phyloP scores from a whole-genome alignment of 495 filamentous ascomycete species.

The Rhypophila decipiens region DNA sequence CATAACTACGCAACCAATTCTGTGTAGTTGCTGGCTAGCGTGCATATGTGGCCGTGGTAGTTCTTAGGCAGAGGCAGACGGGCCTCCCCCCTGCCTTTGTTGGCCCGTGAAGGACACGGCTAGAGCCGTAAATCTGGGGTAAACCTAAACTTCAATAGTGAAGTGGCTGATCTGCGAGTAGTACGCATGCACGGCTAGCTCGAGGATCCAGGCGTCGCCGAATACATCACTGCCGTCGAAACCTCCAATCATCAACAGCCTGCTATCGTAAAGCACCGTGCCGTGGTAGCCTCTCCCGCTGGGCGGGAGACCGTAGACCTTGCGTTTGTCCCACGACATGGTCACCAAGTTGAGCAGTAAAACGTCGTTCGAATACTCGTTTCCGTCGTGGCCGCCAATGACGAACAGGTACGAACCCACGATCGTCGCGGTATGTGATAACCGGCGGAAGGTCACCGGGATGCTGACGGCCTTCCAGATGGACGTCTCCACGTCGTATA shows the following conservation, averaged over 20 bases:
- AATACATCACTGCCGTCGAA: constrained; percentile 61
- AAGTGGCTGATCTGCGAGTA: constrained; percentile 66
- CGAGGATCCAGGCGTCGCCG: constrained; percentile 55
- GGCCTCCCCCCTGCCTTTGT: too few relatives aligned
- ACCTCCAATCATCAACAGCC: constrained; percentile 54
- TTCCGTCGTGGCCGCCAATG: constrained; percentile 59
- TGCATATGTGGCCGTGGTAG: too few relatives aligned
- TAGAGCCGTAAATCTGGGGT: too few relatives aligned
- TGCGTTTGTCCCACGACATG: constrained; percentile 59
- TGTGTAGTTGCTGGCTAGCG: too few relatives aligned
- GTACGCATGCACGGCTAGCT: constrained; percentile 59
- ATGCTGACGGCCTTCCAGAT: constrained; percentile 49
- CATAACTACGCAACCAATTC: too few relatives aligned
- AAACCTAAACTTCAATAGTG: constrained; percentile 52
- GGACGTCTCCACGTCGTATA: constrained; percentile 55
- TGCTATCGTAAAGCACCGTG: constrained; percentile 54
- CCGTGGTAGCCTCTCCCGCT: constrained; percentile 59
- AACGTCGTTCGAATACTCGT: constrained; percentile 60
- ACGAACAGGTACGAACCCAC: constrained; percentile 63
- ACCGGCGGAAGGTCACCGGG: constrained; percentile 47
- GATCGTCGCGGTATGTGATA: constrained; percentile 59
- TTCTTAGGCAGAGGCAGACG: too few relatives aligned
- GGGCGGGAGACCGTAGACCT: constrained; percentile 56
- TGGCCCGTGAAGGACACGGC: too few relatives aligned
- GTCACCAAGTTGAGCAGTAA: constrained; percentile 60